Base-by-base conservation (phyloP, 116 monocot genomes). In the Cymodocea nodosa region DNA sequence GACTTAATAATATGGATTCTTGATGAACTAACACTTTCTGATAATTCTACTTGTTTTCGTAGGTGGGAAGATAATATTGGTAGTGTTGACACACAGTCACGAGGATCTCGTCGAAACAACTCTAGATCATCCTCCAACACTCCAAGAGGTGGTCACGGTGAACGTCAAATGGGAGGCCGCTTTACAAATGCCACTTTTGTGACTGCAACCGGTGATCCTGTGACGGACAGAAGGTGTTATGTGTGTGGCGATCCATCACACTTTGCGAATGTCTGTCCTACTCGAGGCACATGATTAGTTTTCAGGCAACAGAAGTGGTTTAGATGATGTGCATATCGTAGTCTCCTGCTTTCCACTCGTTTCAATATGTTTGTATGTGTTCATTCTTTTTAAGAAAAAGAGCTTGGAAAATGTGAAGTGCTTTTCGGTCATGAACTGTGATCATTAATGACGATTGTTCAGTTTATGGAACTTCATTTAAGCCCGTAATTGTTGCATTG, bases 231-330 rank as follows among this genome's bases (percentile, higher is more conserved):
- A 54, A 73, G 79, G 60, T 94, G 94, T 57, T 94, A 63, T 59
- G 56, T 71, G 30, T 94, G 94, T 67, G 90, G 90, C 18, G 85
- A 90, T 77, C 83, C 90, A 14, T 83, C 90, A 35, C 94, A 94
- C 61, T 94, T 90, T 63, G 94, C 94, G 37, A 94, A 94, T 71
- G 76, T 61, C 30, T 94, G 94, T 62, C 94, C 90, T 1, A 77
- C 60, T 65, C 72, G 83, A 35, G 79, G 70, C 65, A 75, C 74
- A 58, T 81, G 63, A 78, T 49, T 54, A 1, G 9, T 44, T 44
- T 44, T 44, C 12, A 12, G 7, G 8, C 44, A 9, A 10, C 44
- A 44, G 8, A 44, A 44, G 12, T 44, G 44, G 44, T 44, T 44
- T 12, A 10, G 12, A 8, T 44, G 44, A 44, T 0, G 44, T 30